These are phyloP conservation scores for Lasiosphaeriaceae sp. DNA, from an alignment of 495 filamentous ascomycete genomes.

Conservation along the genomic window DNA sequence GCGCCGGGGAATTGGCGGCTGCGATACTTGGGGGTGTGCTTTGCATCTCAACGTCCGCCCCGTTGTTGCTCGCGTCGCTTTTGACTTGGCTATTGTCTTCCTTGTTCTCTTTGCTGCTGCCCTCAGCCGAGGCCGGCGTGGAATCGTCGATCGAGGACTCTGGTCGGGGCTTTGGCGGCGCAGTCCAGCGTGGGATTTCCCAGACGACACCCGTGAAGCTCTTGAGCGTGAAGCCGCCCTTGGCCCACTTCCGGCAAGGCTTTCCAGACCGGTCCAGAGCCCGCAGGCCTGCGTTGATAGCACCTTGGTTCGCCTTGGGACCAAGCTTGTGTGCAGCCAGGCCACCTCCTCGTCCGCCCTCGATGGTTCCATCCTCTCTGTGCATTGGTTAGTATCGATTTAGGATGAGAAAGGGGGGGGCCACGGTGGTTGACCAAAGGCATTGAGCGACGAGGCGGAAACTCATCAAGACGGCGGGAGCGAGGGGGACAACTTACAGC, in stretches of 20 bases:
- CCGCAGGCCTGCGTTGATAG: constrained; percentile 93
- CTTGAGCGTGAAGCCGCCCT: constrained; percentile 76
- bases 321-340: constrained; percentile 69
- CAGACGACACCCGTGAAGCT: constrained; percentile 89
- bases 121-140: constrained; percentile 52
- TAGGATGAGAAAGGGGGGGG: background rate
- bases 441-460: constrained; percentile 1
- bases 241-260: constrained; percentile 88
- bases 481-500: constrained; percentile 62
- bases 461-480: background rate
- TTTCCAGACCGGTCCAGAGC: constrained; percentile 87
- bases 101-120: constrained; percentile 73
- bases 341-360: constrained; percentile 39
- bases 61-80: constrained; percentile 64
- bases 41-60: constrained; percentile 46
- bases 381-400: constrained; percentile 9
- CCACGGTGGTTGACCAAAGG: background rate
- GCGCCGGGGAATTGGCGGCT: constrained; percentile 43
- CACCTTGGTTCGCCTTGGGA: constrained; percentile 95
- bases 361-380: constrained; percentile 60
- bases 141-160: constrained; percentile 31
- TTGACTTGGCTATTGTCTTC: constrained; percentile 59
- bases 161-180: constrained; percentile 53
- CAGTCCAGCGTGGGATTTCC: constrained; percentile 80
- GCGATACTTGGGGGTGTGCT: constrained; percentile 37